phyloP scores from a whole-genome alignment of 768 basidiomycete species.

The Phaffia australis region DNA sequence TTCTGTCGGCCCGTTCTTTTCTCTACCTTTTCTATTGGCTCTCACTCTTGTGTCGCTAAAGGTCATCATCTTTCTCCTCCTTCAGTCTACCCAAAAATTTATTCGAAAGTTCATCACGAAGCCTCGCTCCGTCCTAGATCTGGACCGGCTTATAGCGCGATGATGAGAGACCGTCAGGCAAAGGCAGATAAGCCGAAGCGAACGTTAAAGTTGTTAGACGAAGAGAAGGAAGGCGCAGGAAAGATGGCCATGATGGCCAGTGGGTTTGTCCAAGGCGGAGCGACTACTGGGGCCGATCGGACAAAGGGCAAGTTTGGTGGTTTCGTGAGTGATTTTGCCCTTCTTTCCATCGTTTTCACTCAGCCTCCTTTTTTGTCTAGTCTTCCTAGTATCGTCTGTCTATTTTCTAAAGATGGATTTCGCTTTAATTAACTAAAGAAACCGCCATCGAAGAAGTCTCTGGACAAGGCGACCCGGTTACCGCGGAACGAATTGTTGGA shows the following conservation, averaged over 20 bases:
- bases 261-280: conserved; percentile 45
- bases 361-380: conserved; percentile 21
- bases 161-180: conserved; percentile 57
- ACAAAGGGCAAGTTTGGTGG: conserved; percentile 51
- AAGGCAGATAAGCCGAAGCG: conserved; percentile 57
- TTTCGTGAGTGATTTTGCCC: conserved; percentile 49
- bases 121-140: conserved; percentile 62
- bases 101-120: conserved; percentile 59
- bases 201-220: conserved; percentile 64
- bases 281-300: neutral
- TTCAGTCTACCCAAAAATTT: conserved; percentile 18
- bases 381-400: neutral
- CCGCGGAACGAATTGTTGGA: conserved; percentile 80
- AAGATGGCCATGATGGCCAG: conserved; percentile 68
- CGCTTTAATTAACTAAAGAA: conserved; percentile 28
- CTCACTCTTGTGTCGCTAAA: neutral
- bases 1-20: neutral
- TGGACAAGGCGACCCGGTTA: conserved; percentile 81
- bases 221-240: conserved; percentile 36
- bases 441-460: conserved; percentile 28
- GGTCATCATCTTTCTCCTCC: neutral
- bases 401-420: conserved; percentile 28
- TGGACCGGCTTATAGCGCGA: conserved; percentile 55
- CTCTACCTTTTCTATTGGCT: neutral
- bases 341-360: conserved; percentile 17